phyloP scores from a whole-genome alignment of 805 yeast genomes.

The Babjeviella inositovora region DNA sequence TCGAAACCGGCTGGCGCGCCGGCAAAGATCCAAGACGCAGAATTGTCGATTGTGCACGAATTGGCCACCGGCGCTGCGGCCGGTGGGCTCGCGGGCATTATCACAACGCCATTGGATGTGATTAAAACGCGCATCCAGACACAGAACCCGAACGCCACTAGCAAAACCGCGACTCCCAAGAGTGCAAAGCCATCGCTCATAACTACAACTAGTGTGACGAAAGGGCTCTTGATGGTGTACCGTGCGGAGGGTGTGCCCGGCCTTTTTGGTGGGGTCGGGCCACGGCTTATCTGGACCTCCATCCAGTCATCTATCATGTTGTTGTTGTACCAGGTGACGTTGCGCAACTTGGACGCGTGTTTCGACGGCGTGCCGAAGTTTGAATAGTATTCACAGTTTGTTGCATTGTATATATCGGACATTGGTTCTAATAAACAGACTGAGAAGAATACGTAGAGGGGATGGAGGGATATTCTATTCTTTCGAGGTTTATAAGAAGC shows the following conservation, averaged over 20 bases:
- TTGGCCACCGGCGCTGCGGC: constrained; percentile 87
- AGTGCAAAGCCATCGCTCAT: constrained; percentile 9
- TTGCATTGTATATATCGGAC: no score
- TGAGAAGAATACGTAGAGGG: no score
- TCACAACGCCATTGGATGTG: constrained; percentile 88
- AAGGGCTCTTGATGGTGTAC: constrained; percentile 41
- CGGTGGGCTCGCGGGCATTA: constrained; percentile 79
- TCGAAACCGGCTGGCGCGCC: constrained; percentile 8
- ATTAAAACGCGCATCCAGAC: constrained; percentile 90
- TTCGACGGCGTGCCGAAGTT: no score
- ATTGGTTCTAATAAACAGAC: no score
- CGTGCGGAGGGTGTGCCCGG: constrained; percentile 65
- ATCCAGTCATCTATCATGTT: constrained; percentile 91
- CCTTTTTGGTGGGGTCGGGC: constrained; percentile 89
- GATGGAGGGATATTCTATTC: no score
- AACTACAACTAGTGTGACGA: constrained; percentile 26
- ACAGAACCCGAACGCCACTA: constrained; percentile 27
- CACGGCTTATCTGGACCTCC: constrained; percentile 93
- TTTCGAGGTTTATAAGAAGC: no score
- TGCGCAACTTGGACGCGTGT: constrained; percentile 30
- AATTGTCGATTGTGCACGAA: constrained; percentile 45
- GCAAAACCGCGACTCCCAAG: constrained; percentile 11
- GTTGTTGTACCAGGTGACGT: constrained; percentile 64
- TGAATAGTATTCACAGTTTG: no score
- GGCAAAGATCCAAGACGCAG: constrained; percentile 9